phyloP scores from a whole-genome alignment of 2,329 filamentous ascomycete genomes.

The Arthroderma sp. region DNA sequence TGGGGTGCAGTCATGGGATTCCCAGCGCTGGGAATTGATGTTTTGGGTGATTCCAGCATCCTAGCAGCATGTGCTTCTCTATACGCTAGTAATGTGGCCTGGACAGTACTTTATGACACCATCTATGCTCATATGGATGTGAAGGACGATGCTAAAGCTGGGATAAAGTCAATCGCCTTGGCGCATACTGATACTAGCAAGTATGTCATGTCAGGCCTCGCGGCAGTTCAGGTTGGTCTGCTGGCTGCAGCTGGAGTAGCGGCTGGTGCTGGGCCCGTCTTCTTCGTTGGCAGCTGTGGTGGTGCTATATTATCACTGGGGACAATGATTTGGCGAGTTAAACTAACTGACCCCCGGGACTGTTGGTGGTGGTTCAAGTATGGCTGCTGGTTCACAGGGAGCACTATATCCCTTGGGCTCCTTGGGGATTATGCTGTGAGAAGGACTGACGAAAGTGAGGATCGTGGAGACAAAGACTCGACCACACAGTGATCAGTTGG shows the following conservation, averaged over 20 bases:
- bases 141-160: slow-evolving; percentile 38
- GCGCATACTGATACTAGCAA: slow-evolving; percentile 39
- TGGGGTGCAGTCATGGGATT: slow-evolving; percentile 41
- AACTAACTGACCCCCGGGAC: slow-evolving; percentile 44
- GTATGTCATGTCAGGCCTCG: slow-evolving; percentile 31
- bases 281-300: slow-evolving; percentile 47
- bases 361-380: slow-evolving; percentile 57
- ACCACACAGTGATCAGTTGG: background rate
- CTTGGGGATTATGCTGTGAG: slow-evolving; percentile 41
- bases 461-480: background rate
- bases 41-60: slow-evolving; percentile 29
- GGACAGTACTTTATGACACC: slow-evolving; percentile 41
- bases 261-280: slow-evolving; percentile 46
- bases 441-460: slow-evolving; percentile 1
- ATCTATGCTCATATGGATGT: slow-evolving; percentile 44
- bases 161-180: slow-evolving; percentile 41
- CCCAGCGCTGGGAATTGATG: slow-evolving; percentile 35
- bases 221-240: slow-evolving; percentile 31
- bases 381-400: slow-evolving; percentile 50
- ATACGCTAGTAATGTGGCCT: slow-evolving; percentile 38
- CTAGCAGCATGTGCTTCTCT: slow-evolving; percentile 31
- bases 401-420: slow-evolving; percentile 45
- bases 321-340: slow-evolving; percentile 49
- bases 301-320: slow-evolving; percentile 43
- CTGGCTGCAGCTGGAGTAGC: slow-evolving; percentile 35